Evolutionary conservation across 1,284 basidiomycete genomes (phyloP).

Genomic region (Leccinum subspadiceum): DNA sequence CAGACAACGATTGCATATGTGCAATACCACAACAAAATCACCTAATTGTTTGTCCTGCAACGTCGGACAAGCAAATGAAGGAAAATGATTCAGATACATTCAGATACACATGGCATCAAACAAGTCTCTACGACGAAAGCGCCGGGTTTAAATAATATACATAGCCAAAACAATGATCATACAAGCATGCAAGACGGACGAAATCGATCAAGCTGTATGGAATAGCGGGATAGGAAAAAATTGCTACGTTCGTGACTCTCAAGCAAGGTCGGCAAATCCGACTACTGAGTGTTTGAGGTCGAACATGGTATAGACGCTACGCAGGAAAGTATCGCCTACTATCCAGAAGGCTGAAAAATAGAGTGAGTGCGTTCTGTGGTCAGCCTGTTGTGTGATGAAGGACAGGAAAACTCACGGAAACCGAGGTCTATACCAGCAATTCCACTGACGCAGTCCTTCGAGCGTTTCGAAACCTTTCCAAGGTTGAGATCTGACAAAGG

Average conservation of each 20-base stretch:
- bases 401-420: slow-evolving; percentile 1
- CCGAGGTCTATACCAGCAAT: neutral
- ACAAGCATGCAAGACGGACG: neutral
- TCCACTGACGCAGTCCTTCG: slow-evolving; percentile 15
- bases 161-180: neutral
- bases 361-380: neutral
- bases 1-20: no score
- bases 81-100: no score
- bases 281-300: slow-evolving; percentile 10
- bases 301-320: slow-evolving; percentile 17
- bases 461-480: slow-evolving; percentile 6
- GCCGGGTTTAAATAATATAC: neutral
- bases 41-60: no score
- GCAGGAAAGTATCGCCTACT: slow-evolving; percentile 20
- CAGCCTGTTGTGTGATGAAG: neutral
- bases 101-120: no score
- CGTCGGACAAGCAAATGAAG: no score
- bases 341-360: slow-evolving; percentile 13
- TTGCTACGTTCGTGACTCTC: neutral
- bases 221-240: neutral
- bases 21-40: no score
- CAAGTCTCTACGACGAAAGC: no score
- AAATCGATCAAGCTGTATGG: neutral
- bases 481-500: slow-evolving; percentile 12
- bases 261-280: slow-evolving; percentile 20